Evolutionary conservation across 2,329 filamentous ascomycete species (phyloP).

Genomic region (Mycosphaerella sp.): DNA sequence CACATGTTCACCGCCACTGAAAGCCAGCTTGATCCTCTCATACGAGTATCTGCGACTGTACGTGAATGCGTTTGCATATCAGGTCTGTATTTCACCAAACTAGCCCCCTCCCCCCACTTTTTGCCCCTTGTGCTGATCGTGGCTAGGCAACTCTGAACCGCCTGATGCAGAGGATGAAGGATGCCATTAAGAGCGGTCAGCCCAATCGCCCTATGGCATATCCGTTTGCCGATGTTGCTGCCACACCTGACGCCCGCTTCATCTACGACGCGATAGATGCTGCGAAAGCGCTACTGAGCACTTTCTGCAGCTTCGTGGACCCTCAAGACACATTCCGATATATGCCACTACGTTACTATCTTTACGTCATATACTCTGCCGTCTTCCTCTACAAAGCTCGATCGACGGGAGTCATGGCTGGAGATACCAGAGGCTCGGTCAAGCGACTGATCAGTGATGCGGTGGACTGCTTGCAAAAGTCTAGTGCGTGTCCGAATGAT

Average conservation of each 20-base stretch:
- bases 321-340: constrained; percentile 55
- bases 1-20: constrained; percentile 48
- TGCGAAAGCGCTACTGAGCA: constrained; percentile 55
- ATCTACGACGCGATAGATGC: constrained; percentile 62
- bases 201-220: constrained; percentile 20
- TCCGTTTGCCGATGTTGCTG: constrained; percentile 42
- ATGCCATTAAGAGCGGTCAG: constrained; percentile 25
- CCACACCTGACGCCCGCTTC: constrained; percentile 58
- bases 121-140: not conserved
- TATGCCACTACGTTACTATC: constrained; percentile 59
- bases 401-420: constrained; percentile 54
- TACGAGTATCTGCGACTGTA: constrained; percentile 62
- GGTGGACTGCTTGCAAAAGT: constrained; percentile 54
- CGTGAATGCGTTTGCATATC: constrained; percentile 62
- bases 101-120: too few relatives aligned
- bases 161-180: constrained; percentile 24
- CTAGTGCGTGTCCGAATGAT: constrained; percentile 53
- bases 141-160: constrained; percentile 30
- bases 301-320: constrained; percentile 55
- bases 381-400: constrained; percentile 61
- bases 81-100: too few relatives aligned
- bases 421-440: constrained; percentile 50
- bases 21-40: constrained; percentile 55
- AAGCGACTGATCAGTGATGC: constrained; percentile 54
- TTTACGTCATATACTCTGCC: constrained; percentile 58